These are phyloP conservation scores for Rubus idaeus DNA, from an alignment of 306 rosid genomes.

Conservation along the genomic window DNA sequence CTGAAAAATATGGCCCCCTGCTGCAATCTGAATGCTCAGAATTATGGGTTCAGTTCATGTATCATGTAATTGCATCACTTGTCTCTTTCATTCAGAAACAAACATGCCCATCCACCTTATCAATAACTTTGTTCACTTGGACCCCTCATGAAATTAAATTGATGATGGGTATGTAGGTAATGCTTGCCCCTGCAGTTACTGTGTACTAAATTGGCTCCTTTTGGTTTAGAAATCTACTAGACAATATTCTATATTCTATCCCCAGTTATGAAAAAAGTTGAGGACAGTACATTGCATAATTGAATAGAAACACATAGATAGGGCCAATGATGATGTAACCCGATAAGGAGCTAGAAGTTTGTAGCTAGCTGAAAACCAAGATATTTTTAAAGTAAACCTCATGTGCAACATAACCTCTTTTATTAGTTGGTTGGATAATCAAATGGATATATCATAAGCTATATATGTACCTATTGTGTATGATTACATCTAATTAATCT, in stretches of 20 bases:
- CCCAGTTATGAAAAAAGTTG: neutral
- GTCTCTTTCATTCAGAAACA: conserved; percentile 9
- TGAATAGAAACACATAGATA: neutral
- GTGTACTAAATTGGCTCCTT: neutral
- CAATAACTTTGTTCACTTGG: neutral
- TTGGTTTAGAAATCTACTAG: neutral
- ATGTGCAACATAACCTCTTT: neutral
- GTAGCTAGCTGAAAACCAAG: neutral
- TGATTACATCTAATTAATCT: neutral
- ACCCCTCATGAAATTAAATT: neutral
- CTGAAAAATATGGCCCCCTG: conserved; percentile 44
- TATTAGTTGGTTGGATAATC: neutral
- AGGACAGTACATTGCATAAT: too few species aligned
- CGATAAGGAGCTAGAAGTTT: neutral
- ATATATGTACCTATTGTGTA: neutral
- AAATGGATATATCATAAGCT: neutral
- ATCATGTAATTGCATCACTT: conserved; percentile 13
- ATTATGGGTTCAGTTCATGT: conserved; percentile 63
- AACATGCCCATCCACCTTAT: neutral
- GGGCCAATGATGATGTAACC: neutral
- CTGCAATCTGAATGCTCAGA: conserved; percentile 48
- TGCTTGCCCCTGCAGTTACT: neutral
- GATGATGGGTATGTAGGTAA: neutral
- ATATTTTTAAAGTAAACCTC: neutral
- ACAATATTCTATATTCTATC: neutral